Evolutionary conservation across 2,329 filamentous ascomycete species (phyloP).

Genomic region (Fusarium illudens): DNA sequence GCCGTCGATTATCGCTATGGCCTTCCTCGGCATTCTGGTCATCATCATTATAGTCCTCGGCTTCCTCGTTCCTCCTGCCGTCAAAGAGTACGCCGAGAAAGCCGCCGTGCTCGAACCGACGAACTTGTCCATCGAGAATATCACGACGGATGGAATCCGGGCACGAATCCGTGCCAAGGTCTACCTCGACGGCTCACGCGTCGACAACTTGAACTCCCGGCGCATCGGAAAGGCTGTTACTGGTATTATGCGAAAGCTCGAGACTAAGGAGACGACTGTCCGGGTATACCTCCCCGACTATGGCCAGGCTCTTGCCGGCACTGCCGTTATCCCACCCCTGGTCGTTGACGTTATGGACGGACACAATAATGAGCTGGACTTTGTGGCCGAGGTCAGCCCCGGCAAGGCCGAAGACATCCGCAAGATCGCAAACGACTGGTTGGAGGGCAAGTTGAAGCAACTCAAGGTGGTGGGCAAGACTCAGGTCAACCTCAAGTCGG

Average conservation of each 20-base stretch:
- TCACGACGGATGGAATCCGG: conserved; percentile 79
- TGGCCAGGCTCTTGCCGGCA: conserved; percentile 78
- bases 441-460: conserved; percentile 77
- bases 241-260: conserved; percentile 79
- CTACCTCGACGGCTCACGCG: conserved; percentile 78
- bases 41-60: conserved; percentile 77
- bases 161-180: conserved; percentile 86
- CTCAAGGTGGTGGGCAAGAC: conserved; percentile 79
- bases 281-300: conserved; percentile 86
- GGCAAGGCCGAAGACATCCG: conserved; percentile 81
- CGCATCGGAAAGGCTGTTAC: conserved; percentile 81
- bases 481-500: conserved; percentile 77
- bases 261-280: conserved; percentile 76
- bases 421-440: conserved; percentile 85
- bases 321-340: conserved; percentile 77
- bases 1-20: conserved; percentile 80
- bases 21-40: conserved; percentile 68
- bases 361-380: conserved; percentile 78
- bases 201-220: conserved; percentile 74
- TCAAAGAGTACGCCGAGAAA: conserved; percentile 87
- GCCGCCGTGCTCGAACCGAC: conserved; percentile 84
- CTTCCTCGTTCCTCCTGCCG: conserved; percentile 81
- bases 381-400: conserved; percentile 78
- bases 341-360: conserved; percentile 81
- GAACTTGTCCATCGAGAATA: conserved; percentile 83